Conservation (phyloP, 2,329 filamentous ascomycete species). For the Zymoseptoria brevis region DNA sequence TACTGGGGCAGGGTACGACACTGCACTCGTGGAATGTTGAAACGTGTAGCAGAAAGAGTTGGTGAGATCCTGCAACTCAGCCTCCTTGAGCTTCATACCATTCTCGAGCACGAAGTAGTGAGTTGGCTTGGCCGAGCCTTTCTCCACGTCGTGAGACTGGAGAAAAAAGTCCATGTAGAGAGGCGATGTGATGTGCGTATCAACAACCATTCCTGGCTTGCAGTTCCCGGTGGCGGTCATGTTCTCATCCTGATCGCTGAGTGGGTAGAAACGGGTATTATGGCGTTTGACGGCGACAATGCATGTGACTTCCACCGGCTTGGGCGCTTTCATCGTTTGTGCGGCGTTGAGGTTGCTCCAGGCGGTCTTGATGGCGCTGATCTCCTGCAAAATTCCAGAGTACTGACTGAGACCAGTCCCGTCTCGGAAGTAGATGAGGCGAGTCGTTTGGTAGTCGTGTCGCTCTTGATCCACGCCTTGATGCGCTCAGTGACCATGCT, state of each 20-base stretch:
- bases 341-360: background rate
- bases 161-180: constrained; percentile 16
- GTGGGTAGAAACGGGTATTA: constrained; percentile 33
- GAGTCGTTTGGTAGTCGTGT: background rate
- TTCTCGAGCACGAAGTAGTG: constrained; percentile 13
- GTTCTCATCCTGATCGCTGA: background rate
- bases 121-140: constrained; percentile 8
- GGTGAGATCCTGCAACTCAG: constrained; percentile 17
- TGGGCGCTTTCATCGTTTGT: background rate
- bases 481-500: background rate
- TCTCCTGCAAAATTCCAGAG: background rate
- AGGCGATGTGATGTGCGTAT: constrained; percentile 9
- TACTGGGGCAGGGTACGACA: constrained; percentile 30
- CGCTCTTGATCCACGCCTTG: constrained; percentile 3
- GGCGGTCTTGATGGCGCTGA: background rate
- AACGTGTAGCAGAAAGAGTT: constrained; percentile 28
- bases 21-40: constrained; percentile 21
- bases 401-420: constrained; percentile 5
- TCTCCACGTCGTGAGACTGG: constrained; percentile 13
- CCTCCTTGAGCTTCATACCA: constrained; percentile 10
- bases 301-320: constrained; percentile 19
- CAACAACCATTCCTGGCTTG: constrained; percentile 11
- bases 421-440: constrained; percentile 17
- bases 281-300: constrained; percentile 35
- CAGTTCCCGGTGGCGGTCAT: constrained; percentile 9